These are phyloP conservation scores for Phytophthora tubulina DNA, from an alignment of 352 stramenopile species.

Conservation along the genomic window DNA sequence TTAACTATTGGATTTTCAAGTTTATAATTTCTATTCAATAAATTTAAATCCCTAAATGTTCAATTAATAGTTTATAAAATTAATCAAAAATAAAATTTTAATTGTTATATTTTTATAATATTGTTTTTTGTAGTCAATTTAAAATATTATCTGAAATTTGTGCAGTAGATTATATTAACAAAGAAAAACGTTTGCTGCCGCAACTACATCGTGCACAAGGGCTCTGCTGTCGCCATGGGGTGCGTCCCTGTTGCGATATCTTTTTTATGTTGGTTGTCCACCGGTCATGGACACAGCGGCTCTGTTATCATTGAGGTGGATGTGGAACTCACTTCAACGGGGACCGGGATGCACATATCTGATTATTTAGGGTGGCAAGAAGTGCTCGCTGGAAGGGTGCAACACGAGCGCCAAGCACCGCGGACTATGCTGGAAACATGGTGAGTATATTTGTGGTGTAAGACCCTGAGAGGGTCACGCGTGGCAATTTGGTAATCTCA, in stretches of 20 bases:
- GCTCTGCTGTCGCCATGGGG: slow-evolving; percentile 58
- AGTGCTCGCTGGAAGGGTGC: slow-evolving; percentile 52
- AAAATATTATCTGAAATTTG: too few species aligned
- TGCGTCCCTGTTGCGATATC: slow-evolving; percentile 15
- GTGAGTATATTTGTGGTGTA: slow-evolving; percentile 10
- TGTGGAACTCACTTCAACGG: background rate
- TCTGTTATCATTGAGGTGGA: background rate
- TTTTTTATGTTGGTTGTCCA: background rate
- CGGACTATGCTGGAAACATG: slow-evolving; percentile 48
- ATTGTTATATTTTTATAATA: too few species aligned
- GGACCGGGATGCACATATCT: background rate
- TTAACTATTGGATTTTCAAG: too few species aligned
- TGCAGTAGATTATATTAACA: too few species aligned
- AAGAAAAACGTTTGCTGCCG: too few species aligned
- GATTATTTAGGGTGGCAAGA: slow-evolving; percentile 54
- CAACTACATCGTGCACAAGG: slow-evolving; percentile 62
- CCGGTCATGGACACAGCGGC: background rate
- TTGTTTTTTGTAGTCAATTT: too few species aligned
- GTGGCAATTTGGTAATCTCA: background rate
- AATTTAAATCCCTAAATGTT: too few species aligned
- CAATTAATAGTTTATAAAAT: too few species aligned
- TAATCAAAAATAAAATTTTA: too few species aligned
- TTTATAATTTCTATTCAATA: too few species aligned
- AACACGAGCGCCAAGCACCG: slow-evolving; percentile 60
- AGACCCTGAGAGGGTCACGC: background rate